Base-by-base conservation (phyloP, 2,329 filamentous ascomycete genomes). In the Scedosporium dehoogii region DNA sequence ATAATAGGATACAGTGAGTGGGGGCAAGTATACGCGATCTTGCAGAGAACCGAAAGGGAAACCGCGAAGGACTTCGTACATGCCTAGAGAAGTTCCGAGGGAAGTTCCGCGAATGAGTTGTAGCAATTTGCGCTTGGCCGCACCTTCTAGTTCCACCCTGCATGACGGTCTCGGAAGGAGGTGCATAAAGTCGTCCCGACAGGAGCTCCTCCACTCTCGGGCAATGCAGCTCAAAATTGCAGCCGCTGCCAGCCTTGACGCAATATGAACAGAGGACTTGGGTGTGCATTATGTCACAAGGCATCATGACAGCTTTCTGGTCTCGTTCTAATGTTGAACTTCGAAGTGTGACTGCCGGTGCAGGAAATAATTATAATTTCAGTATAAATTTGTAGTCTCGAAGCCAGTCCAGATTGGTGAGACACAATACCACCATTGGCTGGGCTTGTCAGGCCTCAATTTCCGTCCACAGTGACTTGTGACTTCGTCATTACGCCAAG, bases 401-500 rank as follows among this genome's bases (percentile, higher is more conserved):
- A 23, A 38, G 33, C 33, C 44, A 21, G 51, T 3, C 51, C 18
- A 25, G 21, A 55, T 23, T 55, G 4, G 48, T 21, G 18, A 14
- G 48, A 55, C n/a, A 55, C 7, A 2, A 25, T 14, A 12, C 18
- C 23, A n/a, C 23, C 23, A 55, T 55, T 55, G 51, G 51, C 51
- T 16, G 6, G 18, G 16, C 6, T 23, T 55, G 51, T 23, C n/a
- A 55, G 6, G 51, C 16, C 51, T 55, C 51, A 55, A 55, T 55
- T 55, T 55, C 51, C 51, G 29, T 23, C 51, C 51, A 21, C 51
- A 55, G 33, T 38, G 33, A 38, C 33, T 38, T 38, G 33, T 55
- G 51, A 55, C 51, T 55, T 27, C 23, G 51, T 55, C 51, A 55
- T 55, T 55, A 55, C 51, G 23, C 51, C 51, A 55, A 55, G 51